These are phyloP conservation scores for Chionographis japonica DNA, from an alignment of 106 monocot species.

Conservation along the genomic window DNA sequence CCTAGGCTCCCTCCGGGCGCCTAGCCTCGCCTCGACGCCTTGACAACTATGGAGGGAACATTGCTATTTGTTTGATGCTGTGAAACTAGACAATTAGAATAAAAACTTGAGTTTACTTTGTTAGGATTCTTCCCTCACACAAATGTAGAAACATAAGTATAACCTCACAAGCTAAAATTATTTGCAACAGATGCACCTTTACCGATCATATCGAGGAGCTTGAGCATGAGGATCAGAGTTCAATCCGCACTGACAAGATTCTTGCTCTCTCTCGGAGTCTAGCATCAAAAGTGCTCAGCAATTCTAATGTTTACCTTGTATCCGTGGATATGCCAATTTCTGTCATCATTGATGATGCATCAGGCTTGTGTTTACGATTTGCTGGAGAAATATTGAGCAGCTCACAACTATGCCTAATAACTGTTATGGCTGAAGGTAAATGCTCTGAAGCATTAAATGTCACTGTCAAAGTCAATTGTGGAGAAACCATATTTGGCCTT, in stretches of 20 bases:
- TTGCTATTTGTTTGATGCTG: no score
- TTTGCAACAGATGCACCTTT: conserved; percentile 61
- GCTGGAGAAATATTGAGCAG: conserved; percentile 68
- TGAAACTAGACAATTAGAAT: no score
- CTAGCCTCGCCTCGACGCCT: no score
- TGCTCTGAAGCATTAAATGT: conserved; percentile 54
- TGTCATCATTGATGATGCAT: conserved; percentile 47
- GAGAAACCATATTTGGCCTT: conserved; percentile 82
- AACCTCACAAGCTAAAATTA: background rate
- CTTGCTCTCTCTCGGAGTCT: conserved; percentile 47
- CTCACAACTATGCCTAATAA: conserved; percentile 74
- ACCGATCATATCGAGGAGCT: conserved; percentile 46
- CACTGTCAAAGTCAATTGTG: conserved; percentile 80
- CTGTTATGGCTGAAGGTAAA: conserved; percentile 53
- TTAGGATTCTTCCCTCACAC: no score
- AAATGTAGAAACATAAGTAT: no score
- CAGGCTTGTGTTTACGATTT: conserved; percentile 76
- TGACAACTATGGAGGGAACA: no score
- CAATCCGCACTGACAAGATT: conserved; percentile 44
- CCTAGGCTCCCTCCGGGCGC: no score
- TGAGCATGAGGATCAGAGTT: conserved; percentile 14
- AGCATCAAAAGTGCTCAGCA: conserved; percentile 76
- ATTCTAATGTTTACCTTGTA: conserved; percentile 63
- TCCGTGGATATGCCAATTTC: conserved; percentile 81
- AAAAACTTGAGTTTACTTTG: no score